Conservation (phyloP, 2,329 filamentous ascomycete genomes). For the Scortechinia acanthostroma region DNA sequence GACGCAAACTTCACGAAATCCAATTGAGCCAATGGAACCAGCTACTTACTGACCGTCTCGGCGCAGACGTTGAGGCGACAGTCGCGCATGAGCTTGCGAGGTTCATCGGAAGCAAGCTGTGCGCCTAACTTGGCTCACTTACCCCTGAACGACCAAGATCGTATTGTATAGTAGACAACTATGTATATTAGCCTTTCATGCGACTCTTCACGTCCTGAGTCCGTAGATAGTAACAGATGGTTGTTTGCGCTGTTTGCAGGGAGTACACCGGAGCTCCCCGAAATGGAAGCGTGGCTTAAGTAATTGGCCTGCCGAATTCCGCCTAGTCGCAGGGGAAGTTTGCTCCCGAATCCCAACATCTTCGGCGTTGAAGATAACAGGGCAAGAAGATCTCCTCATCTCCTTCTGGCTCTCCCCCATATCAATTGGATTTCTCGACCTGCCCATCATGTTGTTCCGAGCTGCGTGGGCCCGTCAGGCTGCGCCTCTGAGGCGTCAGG, state of each 20-base stretch:
- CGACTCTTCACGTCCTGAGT: too few relatives aligned
- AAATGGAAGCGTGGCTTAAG: background rate
- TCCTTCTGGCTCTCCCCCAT: background rate
- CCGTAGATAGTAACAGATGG: too few relatives aligned
- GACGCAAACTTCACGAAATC: slow-evolving; percentile 5
- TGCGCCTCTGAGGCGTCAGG: slow-evolving; percentile 45
- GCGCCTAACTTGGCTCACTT: background rate
- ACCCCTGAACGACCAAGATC: too few relatives aligned
- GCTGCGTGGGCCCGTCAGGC: slow-evolving; percentile 55
- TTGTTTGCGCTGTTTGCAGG: slow-evolving; percentile 1
- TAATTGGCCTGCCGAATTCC: background rate
- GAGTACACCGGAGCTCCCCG: background rate
- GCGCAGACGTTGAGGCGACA: background rate
- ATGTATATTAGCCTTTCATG: too few relatives aligned
- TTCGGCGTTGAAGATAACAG: background rate
- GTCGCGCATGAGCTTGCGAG: background rate
- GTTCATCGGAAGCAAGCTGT: background rate
- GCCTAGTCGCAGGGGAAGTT: slow-evolving; percentile 2
- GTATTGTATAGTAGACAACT: background rate
- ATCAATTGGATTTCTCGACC: slow-evolving; percentile 1
- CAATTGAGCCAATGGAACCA: background rate
- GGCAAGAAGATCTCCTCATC: background rate
- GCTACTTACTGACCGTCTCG: background rate
- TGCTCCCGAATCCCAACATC: slow-evolving; percentile 2
- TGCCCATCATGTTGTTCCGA: slow-evolving; percentile 62